Base-by-base conservation (phyloP, 495 filamentous ascomycete species). In the Xylaria sp. region DNA sequence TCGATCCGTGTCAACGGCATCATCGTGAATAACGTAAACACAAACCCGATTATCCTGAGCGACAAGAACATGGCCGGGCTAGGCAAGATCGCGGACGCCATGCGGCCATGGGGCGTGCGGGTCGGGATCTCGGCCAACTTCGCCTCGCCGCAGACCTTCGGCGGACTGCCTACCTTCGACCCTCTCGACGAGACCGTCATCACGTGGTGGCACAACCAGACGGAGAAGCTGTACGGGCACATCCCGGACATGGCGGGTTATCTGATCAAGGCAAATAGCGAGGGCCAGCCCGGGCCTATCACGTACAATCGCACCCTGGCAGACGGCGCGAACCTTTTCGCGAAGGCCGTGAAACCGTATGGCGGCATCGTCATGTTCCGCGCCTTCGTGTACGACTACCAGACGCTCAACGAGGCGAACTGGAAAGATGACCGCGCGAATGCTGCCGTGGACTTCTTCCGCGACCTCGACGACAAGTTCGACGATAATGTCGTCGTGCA, bases 11-110 rank as follows among this genome's bases (percentile, higher is more conserved):
- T 93, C 75, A 93, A 93, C 70, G 90, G 81, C 2, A 81, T 91
- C 37, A 75, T 93, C 3, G 85, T 91, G 76, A 93, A 93, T 80
- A 93, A 93, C 66, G 90, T 93, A 72, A 93, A 93, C 74, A 89
- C 91, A 17, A 89, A 92, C 72, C 81, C 86, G 1, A 82, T 80
- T 0, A 78, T 90, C 6, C 80, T 93, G 55, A 88, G 73, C 5
- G 70, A 83, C 2, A 67, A 78, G 2, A 92, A 92, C 70, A 85
- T 92, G 70, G 82, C 86, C 37, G 90, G 91, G 0, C 77, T 93
- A 5, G 86, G 80, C 12, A 80, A 88, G 37, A 85, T 93, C 48
- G 90, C 90, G 5, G 87, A 92, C 76, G 84, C 79, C 8, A 86
- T 92, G 75, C 82, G 91, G 5, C 90, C 91, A 0, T 93, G 88